Percentiles rank a stretch among this genome's conserved stretches.
Conservation (phyloP, 1,284 basidiomycete species). For the Sanghuangporus baumii region DNA sequence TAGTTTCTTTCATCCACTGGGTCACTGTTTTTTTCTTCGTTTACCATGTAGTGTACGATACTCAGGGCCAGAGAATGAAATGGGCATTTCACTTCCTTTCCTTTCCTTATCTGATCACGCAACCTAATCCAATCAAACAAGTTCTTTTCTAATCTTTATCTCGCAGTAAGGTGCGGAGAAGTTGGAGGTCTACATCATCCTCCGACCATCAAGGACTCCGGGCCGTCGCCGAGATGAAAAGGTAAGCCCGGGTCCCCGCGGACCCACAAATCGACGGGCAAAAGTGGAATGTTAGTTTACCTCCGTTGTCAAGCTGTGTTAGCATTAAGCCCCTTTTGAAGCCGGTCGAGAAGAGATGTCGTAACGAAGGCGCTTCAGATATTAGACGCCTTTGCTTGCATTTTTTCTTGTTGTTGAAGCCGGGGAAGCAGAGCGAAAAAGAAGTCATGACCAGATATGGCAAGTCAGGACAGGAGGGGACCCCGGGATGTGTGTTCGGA, state of each 20-base stretch:
- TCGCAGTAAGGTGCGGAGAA: not conserved
- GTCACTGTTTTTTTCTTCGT: no score
- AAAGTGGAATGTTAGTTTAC: not conserved
- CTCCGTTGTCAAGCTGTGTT: not conserved
- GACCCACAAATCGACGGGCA: not conserved
- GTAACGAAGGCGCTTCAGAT: no score
- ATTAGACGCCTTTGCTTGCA: no score
- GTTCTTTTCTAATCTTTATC: not conserved
- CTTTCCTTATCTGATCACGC: no score
- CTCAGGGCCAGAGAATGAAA: no score
- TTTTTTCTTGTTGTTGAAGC: no score
- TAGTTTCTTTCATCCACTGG: not conserved
- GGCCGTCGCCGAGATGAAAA: not conserved
- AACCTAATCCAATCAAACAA: no score
- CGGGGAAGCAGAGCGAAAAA: not conserved
- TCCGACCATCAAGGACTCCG: slow-evolving; percentile 14
- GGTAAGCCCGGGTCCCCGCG: not conserved
- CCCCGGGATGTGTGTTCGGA: not conserved
- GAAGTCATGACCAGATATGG: not conserved
- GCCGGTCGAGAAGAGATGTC: no score
- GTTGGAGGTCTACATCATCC: slow-evolving; percentile 10
- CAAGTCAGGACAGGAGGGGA: not conserved
- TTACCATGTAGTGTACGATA: no score
- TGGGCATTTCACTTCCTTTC: no score
- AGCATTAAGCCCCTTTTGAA: not conserved